Base-by-base conservation (phyloP, 768 basidiomycete genomes). In the Boletus sp. region DNA sequence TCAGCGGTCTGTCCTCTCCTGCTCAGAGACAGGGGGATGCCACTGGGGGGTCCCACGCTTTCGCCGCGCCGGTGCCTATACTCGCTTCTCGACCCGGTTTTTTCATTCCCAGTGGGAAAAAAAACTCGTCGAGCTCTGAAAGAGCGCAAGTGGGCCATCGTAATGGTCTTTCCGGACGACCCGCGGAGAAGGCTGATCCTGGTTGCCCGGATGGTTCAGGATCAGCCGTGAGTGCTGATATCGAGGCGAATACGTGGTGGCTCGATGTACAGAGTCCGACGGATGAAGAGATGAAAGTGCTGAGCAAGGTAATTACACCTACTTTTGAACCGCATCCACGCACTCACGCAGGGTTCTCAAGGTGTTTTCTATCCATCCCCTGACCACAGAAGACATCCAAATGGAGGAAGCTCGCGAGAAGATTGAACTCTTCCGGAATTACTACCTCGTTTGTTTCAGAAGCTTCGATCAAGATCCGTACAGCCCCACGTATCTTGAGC, bases 381-480 rank as follows among this genome's bases (percentile, higher is more conserved):
- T 99, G 60, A 99, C 97, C 5, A 96, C 96, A 19, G 97, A 99
- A 77, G 97, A 99, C 77, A 98, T 99, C 68, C 87, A 91, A 66
- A 97, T 98, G 88, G 97, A 99, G 72, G 97, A 99, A 76, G 90
- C 95, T 38, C 93, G 97, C 65, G 97, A 99, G 77, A 99, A 99
- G 79, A 99, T 99, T 63, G 97, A 99, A 70, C 83, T 99, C 19
- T 99, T 98, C 81, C 82, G 95, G 51, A 96, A 96, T 69, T 99
- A 99, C 71, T 98, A 98, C 70, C 84, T 99, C 50, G 97, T 98
- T 57, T 98, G 96, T 79, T 99, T 99, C 79, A 88, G 97, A 58
- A 90, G 93, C 59, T 98, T 99, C 75, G 97, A 99, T 72, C 97
- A 99, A 76, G 97, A 98, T 71, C 89, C 86, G 23, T 98, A 98